These are phyloP conservation scores for Eutrema japonicum DNA, from an alignment of 345 rosid genomes.

Conservation along the genomic window DNA sequence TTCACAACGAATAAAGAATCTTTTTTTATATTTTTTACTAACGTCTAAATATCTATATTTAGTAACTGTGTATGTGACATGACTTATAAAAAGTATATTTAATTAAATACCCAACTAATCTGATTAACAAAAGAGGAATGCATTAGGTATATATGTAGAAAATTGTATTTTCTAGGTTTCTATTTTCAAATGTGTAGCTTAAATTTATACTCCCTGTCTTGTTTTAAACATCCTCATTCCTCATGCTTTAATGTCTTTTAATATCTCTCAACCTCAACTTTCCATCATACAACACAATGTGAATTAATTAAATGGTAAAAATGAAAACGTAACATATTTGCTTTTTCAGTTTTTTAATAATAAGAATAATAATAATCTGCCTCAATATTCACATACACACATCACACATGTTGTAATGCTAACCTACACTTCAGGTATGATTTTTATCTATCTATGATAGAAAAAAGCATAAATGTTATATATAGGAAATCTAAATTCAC, in stretches of 20 bases:
- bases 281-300: conserved; percentile 20
- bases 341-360: neutral
- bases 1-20: conserved; percentile 4
- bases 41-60: neutral
- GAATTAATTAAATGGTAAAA: conserved; percentile 20
- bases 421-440: neutral
- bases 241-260: conserved; percentile 33
- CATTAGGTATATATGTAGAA: conserved; percentile 36
- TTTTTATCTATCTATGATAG: neutral
- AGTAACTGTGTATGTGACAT: conserved; percentile 17
- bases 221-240: neutral
- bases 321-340: conserved; percentile 19
- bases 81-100: conserved; percentile 15
- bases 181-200: conserved; percentile 15
- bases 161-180: conserved; percentile 12
- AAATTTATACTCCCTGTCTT: neutral
- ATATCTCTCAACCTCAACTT: conserved; percentile 23
- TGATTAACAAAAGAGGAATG: conserved; percentile 38
- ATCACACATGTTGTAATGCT: neutral
- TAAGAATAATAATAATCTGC: no score
- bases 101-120: conserved; percentile 16
- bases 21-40: neutral
- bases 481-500: neutral
- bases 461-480: neutral
- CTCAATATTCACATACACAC: neutral